Conservation (phyloP, 1,284 basidiomycete species). For the Ganoderma meredithae region DNA sequence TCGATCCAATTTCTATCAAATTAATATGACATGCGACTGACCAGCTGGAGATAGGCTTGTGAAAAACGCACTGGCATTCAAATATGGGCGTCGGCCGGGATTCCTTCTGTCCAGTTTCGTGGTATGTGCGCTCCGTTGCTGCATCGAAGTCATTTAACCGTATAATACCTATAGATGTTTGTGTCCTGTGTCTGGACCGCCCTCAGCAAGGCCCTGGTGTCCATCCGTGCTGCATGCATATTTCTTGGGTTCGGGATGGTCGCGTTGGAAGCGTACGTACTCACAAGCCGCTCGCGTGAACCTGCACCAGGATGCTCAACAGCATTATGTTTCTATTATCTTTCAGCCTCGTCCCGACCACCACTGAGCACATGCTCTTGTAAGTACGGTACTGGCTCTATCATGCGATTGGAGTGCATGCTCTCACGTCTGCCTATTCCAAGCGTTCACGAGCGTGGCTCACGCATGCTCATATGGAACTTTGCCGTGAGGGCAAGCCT, state of each 20-base stretch:
- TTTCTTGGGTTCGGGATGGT: conserved; percentile 58
- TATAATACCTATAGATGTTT: conserved; percentile 46
- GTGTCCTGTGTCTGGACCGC: conserved; percentile 54
- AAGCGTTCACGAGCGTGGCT: conserved; percentile 53
- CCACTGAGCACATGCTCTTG: conserved; percentile 53
- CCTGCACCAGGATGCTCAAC: not conserved
- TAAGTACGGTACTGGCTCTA: conserved; percentile 29
- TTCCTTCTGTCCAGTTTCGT: conserved; percentile 49
- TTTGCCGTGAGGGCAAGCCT: conserved; percentile 52
- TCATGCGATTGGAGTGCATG: not conserved
- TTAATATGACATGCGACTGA: not conserved
- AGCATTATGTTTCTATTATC: not conserved
- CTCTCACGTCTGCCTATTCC: not conserved
- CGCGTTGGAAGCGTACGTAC: conserved; percentile 46
- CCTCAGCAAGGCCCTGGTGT: conserved; percentile 47
- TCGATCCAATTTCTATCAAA: not conserved
- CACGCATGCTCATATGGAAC: conserved; percentile 51
- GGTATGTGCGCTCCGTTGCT: conserved; percentile 34
- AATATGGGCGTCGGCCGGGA: conserved; percentile 53
- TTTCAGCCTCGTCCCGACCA: conserved; percentile 49
- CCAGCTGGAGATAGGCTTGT: conserved; percentile 42
- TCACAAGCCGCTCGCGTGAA: not conserved
- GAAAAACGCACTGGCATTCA: conserved; percentile 50
- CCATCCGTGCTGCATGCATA: conserved; percentile 50
- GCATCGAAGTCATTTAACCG: not conserved